phyloP scores from a whole-genome alignment of 2,329 filamentous ascomycete species.

The Lasiodiplodia sp. region DNA sequence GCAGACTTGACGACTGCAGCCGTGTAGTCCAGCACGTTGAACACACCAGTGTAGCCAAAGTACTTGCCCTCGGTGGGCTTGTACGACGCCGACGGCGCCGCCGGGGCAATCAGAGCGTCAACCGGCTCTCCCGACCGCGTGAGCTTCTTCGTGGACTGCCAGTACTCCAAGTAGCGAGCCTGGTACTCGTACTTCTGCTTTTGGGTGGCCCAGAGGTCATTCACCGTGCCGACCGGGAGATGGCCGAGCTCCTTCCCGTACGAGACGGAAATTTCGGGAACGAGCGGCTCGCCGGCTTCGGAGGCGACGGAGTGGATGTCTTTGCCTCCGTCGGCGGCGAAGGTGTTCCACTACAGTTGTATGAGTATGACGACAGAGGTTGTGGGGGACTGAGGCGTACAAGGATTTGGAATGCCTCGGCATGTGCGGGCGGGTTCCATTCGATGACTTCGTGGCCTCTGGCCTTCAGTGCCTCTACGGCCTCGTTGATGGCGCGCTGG shows the following conservation, averaged over 20 bases:
- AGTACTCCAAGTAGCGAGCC: slow-evolving; percentile 46
- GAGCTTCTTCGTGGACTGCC: slow-evolving; percentile 40
- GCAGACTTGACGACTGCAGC: slow-evolving; percentile 63
- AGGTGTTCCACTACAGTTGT: not conserved
- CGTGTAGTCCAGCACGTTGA: slow-evolving; percentile 67
- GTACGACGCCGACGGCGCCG: slow-evolving; percentile 47
- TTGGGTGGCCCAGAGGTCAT: slow-evolving; percentile 3
- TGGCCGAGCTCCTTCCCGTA: slow-evolving; percentile 33
- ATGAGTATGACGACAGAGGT: no score
- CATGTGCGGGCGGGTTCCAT: slow-evolving; percentile 31
- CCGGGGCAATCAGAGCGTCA: slow-evolving; percentile 47
- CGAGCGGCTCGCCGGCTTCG: slow-evolving; percentile 43
- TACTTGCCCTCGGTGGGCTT: slow-evolving; percentile 57
- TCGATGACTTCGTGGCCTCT: slow-evolving; percentile 40
- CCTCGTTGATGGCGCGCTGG: slow-evolving; percentile 41
- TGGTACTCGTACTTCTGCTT: not conserved
- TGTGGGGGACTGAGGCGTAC: not conserved
- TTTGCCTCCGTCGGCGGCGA: slow-evolving; percentile 5
- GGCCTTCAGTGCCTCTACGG: slow-evolving; percentile 36
- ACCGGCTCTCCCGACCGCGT: slow-evolving; percentile 44
- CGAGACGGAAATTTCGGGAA: slow-evolving; percentile 36
- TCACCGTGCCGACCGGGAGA: slow-evolving; percentile 31
- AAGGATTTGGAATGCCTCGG: slow-evolving; percentile 16
- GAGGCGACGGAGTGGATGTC: slow-evolving; percentile 2
- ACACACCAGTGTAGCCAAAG: slow-evolving; percentile 53